Conservation (phyloP, 2,329 filamentous ascomycete genomes). For the Thyridium curvatum region DNA sequence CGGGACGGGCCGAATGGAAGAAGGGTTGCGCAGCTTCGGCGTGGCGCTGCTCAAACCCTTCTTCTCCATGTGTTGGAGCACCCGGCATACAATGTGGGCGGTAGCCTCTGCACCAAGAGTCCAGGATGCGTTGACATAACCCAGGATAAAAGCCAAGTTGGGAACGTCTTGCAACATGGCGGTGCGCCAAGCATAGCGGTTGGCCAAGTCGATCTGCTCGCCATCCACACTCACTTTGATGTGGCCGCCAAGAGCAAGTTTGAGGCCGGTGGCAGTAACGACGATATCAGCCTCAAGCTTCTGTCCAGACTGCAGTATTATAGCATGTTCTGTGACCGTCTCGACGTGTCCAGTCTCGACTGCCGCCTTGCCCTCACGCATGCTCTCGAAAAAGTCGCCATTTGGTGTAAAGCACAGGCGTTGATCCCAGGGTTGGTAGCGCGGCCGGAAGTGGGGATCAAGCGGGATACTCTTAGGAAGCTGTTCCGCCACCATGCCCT, state of each 20-base stretch:
- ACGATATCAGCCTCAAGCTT: conserved; percentile 59
- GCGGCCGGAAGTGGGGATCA: conserved; percentile 58
- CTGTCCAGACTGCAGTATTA: conserved; percentile 39
- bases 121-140: conserved; percentile 62
- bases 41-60: conserved; percentile 9
- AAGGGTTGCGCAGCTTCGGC: no score
- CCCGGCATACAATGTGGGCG: conserved; percentile 37
- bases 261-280: conserved; percentile 62
- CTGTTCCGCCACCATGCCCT: conserved; percentile 31
- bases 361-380: conserved; percentile 35
- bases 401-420: conserved; percentile 62
- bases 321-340: conserved; percentile 38
- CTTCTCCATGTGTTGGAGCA: conserved; percentile 41
- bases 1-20: no score
- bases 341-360: conserved; percentile 48
- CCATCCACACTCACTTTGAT: conserved; percentile 49
- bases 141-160: conserved; percentile 55
- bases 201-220: conserved; percentile 33
- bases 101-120: conserved; percentile 57
- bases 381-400: conserved; percentile 48
- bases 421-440: conserved; percentile 66
- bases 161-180: conserved; percentile 62
- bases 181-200: conserved; percentile 56
- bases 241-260: conserved; percentile 50
- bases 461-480: conserved; percentile 48